phyloP scores from a whole-genome alignment of 768 basidiomycete species.

The Suillus brevipes region DNA sequence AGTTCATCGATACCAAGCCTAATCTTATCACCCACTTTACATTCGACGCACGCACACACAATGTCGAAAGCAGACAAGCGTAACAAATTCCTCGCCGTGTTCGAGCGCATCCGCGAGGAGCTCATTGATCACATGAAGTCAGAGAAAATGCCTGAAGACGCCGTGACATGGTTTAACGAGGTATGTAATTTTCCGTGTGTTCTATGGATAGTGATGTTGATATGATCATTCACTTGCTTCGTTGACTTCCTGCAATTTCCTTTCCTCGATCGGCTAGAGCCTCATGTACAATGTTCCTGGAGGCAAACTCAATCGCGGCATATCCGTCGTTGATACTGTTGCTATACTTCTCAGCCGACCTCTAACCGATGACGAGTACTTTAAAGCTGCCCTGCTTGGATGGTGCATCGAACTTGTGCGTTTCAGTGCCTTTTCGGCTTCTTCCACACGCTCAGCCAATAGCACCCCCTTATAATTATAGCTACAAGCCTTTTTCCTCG shows the following conservation, averaged over 20 bases:
- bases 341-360: conserved; percentile 77
- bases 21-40: not conserved
- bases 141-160: conserved; percentile 82
- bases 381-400: conserved; percentile 83
- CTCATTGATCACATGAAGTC: conserved; percentile 65
- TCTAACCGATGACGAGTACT: conserved; percentile 82
- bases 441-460: not conserved
- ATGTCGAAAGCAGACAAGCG: conserved; percentile 45
- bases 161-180: conserved; percentile 78
- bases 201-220: not conserved
- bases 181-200: conserved; percentile 44
- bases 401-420: conserved; percentile 95
- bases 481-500: conserved; percentile 98
- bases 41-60: not conserved
- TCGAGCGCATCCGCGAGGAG: conserved; percentile 71
- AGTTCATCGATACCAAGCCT: not conserved
- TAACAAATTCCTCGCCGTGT: conserved; percentile 71
- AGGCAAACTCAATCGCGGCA: conserved; percentile 95
- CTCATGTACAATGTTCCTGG: conserved; percentile 94
- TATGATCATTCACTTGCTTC: not conserved
- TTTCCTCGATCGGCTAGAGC: conserved; percentile 46
- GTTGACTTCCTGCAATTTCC: not conserved
- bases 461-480: conserved; percentile 29
- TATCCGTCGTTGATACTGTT: conserved; percentile 92
- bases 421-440: conserved; percentile 17